Conservation (phyloP, 331 rosid species). For the Stylosanthes scabra region DNA sequence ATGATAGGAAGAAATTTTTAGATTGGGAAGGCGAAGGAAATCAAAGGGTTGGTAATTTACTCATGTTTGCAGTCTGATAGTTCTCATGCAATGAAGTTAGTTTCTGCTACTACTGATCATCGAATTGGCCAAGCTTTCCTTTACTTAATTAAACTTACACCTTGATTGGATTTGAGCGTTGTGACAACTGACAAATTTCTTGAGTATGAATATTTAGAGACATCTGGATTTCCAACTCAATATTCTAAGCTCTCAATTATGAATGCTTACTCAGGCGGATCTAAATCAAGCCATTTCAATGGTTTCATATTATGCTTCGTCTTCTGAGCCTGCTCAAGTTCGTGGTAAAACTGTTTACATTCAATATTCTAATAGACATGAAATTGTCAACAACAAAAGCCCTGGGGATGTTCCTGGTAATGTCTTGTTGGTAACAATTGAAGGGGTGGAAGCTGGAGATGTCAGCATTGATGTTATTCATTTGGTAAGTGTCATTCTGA, state of each 20-base stretch:
- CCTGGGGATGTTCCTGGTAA: constrained; percentile 82
- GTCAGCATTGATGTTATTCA: constrained; percentile 84
- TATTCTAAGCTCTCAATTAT: constrained; percentile 2
- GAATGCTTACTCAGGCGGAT: constrained; percentile 57
- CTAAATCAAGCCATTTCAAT: constrained; percentile 75
- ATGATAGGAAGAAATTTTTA: not conserved
- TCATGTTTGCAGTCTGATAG: constrained; percentile 12
- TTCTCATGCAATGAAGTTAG: constrained; percentile 10
- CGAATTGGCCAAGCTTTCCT: not conserved
- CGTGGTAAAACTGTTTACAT: constrained; percentile 79
- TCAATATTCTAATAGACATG: constrained; percentile 78
- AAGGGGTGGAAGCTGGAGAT: constrained; percentile 81
- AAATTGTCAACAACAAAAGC: constrained; percentile 77
- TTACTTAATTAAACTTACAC: not conserved
- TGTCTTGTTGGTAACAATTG: constrained; percentile 75
- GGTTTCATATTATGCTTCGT: constrained; percentile 80
- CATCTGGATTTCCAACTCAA: constrained; percentile 1
- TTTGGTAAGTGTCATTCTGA: constrained; percentile 48
- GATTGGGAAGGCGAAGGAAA: constrained; percentile 1
- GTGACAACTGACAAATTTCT: not conserved
- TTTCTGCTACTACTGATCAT: constrained; percentile 11
- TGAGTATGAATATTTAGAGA: constrained; percentile 1
- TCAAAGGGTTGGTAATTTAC: not conserved
- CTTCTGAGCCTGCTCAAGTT: constrained; percentile 79
- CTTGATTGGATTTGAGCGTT: not conserved